Conservation (phyloP, 306 rosid genomes). For the Corylus heterophylla region DNA sequence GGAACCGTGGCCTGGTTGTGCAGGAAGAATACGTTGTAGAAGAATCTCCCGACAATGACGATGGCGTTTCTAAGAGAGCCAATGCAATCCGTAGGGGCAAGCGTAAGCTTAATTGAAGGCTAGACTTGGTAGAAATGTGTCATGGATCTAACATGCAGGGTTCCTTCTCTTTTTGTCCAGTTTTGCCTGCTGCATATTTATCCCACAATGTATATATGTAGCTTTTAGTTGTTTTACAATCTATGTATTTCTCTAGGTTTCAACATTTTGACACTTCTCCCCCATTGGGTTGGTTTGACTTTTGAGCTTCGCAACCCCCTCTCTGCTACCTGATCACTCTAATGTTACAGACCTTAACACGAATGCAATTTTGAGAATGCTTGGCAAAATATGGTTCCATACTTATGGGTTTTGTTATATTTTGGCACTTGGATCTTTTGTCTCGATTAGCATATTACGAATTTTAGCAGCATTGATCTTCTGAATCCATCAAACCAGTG, state of each 20-base stretch:
- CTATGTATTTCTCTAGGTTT: not conserved
- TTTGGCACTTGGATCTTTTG: too few relatives aligned
- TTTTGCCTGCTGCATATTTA: not conserved
- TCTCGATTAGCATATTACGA: too few relatives aligned
- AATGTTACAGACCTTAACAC: too few relatives aligned
- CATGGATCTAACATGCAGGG: not conserved
- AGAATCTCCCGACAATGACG: constrained; percentile 52
- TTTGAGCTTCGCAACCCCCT: not conserved
- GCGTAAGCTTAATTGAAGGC: constrained; percentile 41
- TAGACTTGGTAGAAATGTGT: constrained; percentile 4
- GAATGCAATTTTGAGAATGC: too few relatives aligned
- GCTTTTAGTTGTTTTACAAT: not conserved
- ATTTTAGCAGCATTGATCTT: too few relatives aligned
- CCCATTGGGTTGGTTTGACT: not conserved
- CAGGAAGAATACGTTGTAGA: constrained; percentile 52
- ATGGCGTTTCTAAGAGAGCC: constrained; percentile 26
- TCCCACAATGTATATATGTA: constrained; percentile 12
- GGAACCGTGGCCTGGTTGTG: constrained; percentile 61
- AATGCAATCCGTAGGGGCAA: constrained; percentile 49
- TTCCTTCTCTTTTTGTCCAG: constrained; percentile 15
- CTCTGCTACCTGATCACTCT: too few relatives aligned
- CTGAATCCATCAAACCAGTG: too few relatives aligned
- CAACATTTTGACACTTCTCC: not conserved
- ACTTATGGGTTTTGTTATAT: too few relatives aligned
- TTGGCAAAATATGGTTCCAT: too few relatives aligned